A percentile compares a stretch with the other conserved stretches of the same genome.
Conservation (phyloP, 257 asterid genomes). For the Fraxinus quadrangulata region DNA sequence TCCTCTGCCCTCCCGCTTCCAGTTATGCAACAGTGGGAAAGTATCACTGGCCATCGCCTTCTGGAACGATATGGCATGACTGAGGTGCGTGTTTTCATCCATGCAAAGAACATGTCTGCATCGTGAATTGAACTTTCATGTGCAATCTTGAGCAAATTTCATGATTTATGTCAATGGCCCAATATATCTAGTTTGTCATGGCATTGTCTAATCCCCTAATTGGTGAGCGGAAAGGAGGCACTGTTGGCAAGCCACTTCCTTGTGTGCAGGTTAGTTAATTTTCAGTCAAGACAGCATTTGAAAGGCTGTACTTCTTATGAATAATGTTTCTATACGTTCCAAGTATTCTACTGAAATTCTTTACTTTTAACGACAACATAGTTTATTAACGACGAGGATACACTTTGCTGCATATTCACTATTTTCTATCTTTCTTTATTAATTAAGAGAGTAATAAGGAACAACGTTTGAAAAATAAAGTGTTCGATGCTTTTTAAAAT, state of each 20-base stretch:
- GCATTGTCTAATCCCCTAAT: constrained; percentile 82
- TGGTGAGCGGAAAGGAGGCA: constrained; percentile 88
- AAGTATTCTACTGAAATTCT: background rate
- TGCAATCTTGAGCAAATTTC: constrained; percentile 10
- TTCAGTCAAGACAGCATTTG: background rate
- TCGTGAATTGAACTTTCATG: background rate
- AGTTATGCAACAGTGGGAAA: constrained; percentile 93
- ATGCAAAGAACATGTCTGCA: constrained; percentile 12
- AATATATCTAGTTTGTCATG: constrained; percentile 79
- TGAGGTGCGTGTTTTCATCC: constrained; percentile 49
- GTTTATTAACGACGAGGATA: background rate
- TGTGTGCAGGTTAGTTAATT: constrained; percentile 77
- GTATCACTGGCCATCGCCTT: constrained; percentile 81
- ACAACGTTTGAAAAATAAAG: background rate
- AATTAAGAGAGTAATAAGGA: background rate
- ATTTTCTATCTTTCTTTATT: background rate
- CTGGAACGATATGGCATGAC: constrained; percentile 98
- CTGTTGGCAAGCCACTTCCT: constrained; percentile 92
- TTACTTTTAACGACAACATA: background rate
- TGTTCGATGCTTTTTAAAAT: background rate
- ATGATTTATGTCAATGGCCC: constrained; percentile 19
- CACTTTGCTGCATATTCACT: background rate
- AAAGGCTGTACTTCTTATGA: background rate
- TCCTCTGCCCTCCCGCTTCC: constrained; percentile 99
- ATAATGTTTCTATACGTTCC: background rate